These are phyloP conservation scores for Erysimum cheiranthoides DNA, from an alignment of 345 rosid species.

Conservation along the genomic window DNA sequence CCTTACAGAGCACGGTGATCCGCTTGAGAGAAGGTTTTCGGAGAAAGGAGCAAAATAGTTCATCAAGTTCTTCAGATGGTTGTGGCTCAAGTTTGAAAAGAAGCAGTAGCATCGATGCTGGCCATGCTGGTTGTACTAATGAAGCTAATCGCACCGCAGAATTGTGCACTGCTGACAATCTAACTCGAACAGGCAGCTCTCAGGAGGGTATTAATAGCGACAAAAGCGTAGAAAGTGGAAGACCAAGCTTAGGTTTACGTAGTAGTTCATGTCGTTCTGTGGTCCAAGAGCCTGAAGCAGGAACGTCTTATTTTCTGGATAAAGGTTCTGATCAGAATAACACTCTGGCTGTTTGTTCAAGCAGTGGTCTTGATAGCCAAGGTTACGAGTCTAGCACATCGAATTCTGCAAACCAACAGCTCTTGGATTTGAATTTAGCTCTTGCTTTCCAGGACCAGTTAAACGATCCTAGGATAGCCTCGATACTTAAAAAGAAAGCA, in stretches of 20 bases:
- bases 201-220: conserved; percentile 88
- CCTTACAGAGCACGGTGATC: conserved; percentile 91
- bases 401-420: conserved; percentile 79
- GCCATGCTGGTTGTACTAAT: conserved; percentile 64
- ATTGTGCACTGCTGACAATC: conserved; percentile 58
- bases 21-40: conserved; percentile 98
- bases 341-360: conserved; percentile 68
- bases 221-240: conserved; percentile 93
- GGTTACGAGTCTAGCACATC: conserved; percentile 95
- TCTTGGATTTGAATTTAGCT: conserved; percentile 85
- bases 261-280: conserved; percentile 94
- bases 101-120: conserved; percentile 86
- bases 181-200: conserved; percentile 72
- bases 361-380: conserved; percentile 91
- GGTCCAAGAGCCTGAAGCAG: conserved; percentile 86
- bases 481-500: conserved; percentile 80
- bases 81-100: conserved; percentile 97
- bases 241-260: conserved; percentile 86
- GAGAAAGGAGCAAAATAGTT: conserved; percentile 84
- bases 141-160: conserved; percentile 62
- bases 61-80: conserved; percentile 98
- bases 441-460: conserved; percentile 88
- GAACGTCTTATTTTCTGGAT: conserved; percentile 60
- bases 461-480: conserved; percentile 88
- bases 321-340: conserved; percentile 68